phyloP scores from a whole-genome alignment of 2,329 filamentous ascomycete species.

The Lizonia empirigonia region DNA sequence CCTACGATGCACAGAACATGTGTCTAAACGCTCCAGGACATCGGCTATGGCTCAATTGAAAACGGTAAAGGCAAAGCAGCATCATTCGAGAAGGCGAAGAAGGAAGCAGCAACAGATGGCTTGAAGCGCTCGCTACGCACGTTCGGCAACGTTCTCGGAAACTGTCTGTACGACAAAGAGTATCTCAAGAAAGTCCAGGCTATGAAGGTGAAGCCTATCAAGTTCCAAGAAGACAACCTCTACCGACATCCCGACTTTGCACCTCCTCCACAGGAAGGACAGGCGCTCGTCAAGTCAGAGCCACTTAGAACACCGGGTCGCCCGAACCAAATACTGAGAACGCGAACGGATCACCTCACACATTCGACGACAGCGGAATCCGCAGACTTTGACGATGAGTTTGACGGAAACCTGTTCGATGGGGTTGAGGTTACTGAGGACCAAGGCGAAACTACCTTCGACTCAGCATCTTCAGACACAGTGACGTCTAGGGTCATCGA shows the following conservation, averaged over 20 bases:
- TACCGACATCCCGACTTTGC: constrained; percentile 80
- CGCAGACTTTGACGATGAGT: constrained; percentile 61
- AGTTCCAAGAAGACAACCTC: constrained; percentile 78
- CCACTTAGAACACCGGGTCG: constrained; percentile 30
- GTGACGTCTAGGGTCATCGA: constrained; percentile 20
- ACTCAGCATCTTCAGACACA: constrained; percentile 27
- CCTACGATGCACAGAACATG: not conserved
- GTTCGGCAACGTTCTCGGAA: constrained; percentile 96
- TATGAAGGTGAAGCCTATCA: constrained; percentile 78
- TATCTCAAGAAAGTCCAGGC: constrained; percentile 90
- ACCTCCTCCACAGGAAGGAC: constrained; percentile 48
- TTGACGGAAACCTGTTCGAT: constrained; percentile 60
- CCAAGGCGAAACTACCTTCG: constrained; percentile 62
- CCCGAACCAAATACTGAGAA: constrained; percentile 32
- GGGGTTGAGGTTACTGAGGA: constrained; percentile 65
- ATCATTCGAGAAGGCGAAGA: constrained; percentile 98
- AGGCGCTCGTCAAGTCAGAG: constrained; percentile 36
- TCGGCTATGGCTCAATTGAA: constrained; percentile 95
- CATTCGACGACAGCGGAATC: constrained; percentile 48
- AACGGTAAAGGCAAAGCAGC: constrained; percentile 94
- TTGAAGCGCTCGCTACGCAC: constrained; percentile 87
- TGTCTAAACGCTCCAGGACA: constrained; percentile 61
- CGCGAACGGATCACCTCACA: constrained; percentile 41
- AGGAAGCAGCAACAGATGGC: constrained; percentile 94
- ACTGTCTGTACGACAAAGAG: constrained; percentile 97